phyloP scores from a whole-genome alignment of 768 basidiomycete species.

The Porphyrellus cyaneotinctus region DNA sequence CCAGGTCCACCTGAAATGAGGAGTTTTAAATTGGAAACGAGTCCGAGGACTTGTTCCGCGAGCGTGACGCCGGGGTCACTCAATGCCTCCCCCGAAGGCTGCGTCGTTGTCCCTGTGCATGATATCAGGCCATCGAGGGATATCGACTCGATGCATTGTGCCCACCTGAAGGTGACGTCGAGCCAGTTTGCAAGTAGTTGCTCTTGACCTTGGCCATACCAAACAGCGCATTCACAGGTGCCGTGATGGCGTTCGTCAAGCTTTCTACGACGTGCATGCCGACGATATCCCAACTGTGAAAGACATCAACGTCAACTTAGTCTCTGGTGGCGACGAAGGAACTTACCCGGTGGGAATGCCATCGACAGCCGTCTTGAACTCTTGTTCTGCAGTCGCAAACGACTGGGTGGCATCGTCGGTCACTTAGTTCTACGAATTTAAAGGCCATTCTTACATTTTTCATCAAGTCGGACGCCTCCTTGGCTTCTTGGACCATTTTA shows the following conservation, averaged over 20 bases:
- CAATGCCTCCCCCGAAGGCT: constrained; percentile 9
- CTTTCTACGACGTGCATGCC: constrained; percentile 16
- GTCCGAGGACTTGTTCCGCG: constrained; percentile 7
- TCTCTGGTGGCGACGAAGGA: neutral
- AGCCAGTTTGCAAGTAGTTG: constrained; percentile 10
- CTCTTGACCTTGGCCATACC: constrained; percentile 10
- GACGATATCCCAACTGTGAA: constrained; percentile 9
- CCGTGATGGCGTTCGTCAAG: constrained; percentile 11
- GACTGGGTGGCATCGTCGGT: constrained; percentile 4
- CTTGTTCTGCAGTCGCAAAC: constrained; percentile 10
- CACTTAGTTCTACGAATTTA: neutral
- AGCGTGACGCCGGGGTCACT: constrained; percentile 9
- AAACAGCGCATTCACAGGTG: constrained; percentile 11
- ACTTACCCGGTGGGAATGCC: constrained; percentile 13
- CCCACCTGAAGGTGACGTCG: neutral
- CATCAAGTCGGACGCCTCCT: constrained; percentile 17
- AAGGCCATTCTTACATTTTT: constrained; percentile 4
- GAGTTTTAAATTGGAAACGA: constrained; percentile 8
- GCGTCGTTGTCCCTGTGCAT: constrained; percentile 1
- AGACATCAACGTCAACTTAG: neutral
- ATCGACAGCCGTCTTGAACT: constrained; percentile 17
- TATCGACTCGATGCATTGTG: neutral
- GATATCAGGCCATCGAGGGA: too few species aligned
- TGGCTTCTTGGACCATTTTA: constrained; percentile 11
- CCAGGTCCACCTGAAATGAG: constrained; percentile 14